These are phyloP conservation scores for Pseudomonodictys pantanalensis DNA, from an alignment of 495 filamentous ascomycete genomes.

Conservation along the genomic window DNA sequence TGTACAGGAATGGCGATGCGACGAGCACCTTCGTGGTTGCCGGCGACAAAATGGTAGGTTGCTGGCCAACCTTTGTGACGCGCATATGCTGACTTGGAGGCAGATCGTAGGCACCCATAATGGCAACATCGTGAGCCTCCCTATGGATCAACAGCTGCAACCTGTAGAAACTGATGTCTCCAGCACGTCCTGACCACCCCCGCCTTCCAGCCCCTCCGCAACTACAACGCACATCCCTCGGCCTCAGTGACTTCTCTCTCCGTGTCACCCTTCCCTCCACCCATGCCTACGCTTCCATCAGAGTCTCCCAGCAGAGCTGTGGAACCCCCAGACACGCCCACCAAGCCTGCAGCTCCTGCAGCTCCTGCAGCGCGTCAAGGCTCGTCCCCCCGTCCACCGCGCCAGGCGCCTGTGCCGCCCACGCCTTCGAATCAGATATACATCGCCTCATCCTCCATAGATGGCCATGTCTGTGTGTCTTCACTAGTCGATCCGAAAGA, in stretches of 20 bases:
- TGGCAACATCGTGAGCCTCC: slow-evolving; percentile 79
- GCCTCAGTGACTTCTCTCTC: slow-evolving; percentile 87
- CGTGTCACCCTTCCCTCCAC: slow-evolving; percentile 84
- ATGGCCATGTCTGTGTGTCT: slow-evolving; percentile 88
- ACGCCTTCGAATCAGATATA: slow-evolving; percentile 83
- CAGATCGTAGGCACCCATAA: slow-evolving; percentile 95
- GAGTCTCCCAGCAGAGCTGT: slow-evolving; percentile 51
- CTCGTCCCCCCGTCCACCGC: slow-evolving; percentile 47
- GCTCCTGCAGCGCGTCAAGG: slow-evolving; percentile 49
- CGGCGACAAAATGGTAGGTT: slow-evolving; percentile 89
- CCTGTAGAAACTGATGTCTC: slow-evolving; percentile 23
- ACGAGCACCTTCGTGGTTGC: slow-evolving; percentile 85
- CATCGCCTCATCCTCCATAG: slow-evolving; percentile 89
- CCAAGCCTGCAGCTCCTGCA: slow-evolving; percentile 46
- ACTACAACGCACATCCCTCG: slow-evolving; percentile 79
- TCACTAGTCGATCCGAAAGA: slow-evolving; percentile 77
- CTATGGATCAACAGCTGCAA: neutral
- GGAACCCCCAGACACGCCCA: slow-evolving; percentile 44
- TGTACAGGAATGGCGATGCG: slow-evolving; percentile 93
- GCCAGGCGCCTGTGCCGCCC: slow-evolving; percentile 55
- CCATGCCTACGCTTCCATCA: slow-evolving; percentile 57
- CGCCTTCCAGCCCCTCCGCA: slow-evolving; percentile 69
- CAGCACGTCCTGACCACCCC: slow-evolving; percentile 86
- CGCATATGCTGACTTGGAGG: slow-evolving; percentile 27
- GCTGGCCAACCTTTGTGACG: slow-evolving; percentile 7